These are phyloP conservation scores for Auriscalpium orientale DNA, from an alignment of 768 basidiomycete species.

Conservation along the genomic window DNA sequence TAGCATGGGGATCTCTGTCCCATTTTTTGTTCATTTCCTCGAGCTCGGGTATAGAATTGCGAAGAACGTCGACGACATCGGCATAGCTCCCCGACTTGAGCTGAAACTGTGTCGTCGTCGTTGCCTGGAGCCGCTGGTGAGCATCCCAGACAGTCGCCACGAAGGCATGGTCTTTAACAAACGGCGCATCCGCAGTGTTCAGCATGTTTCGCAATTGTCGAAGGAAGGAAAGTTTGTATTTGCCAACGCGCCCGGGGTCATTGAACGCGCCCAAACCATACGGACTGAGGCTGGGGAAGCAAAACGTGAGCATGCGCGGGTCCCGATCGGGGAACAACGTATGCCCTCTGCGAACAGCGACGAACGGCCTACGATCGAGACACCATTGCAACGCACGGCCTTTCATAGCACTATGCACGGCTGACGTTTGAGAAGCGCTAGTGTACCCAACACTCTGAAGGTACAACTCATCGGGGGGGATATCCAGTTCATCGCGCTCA, in stretches of 20 bases:
- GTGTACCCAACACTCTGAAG: not conserved
- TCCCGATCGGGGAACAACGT: conserved; percentile 20
- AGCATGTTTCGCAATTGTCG: conserved; percentile 29
- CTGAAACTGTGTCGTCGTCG: not conserved
- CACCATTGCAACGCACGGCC: not conserved
- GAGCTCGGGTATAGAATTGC: too few relatives aligned
- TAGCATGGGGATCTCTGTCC: not conserved
- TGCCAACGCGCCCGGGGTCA: conserved; percentile 14
- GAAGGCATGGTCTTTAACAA: conserved; percentile 9
- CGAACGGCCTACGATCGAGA: not conserved
- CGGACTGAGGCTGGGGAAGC: conserved; percentile 37
- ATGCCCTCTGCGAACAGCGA: not conserved
- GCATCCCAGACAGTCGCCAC: not conserved
- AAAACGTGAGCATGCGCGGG: conserved; percentile 29
- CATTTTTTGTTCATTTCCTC: not conserved
- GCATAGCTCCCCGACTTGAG: not conserved
- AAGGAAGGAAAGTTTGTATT: conserved; percentile 21
- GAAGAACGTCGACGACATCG: not conserved
- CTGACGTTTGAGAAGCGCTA: not conserved
- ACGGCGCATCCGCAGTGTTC: conserved; percentile 23
- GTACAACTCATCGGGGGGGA: not conserved
- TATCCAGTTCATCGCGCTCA: not conserved
- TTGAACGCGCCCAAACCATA: conserved; percentile 38
- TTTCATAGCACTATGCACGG: not conserved
- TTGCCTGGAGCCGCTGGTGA: not conserved